Percentiles rank a stretch among this genome's conserved stretches.
phyloP scores from a whole-genome alignment of 2,329 filamentous ascomycete genomes.

The Aschersonia sp. region DNA sequence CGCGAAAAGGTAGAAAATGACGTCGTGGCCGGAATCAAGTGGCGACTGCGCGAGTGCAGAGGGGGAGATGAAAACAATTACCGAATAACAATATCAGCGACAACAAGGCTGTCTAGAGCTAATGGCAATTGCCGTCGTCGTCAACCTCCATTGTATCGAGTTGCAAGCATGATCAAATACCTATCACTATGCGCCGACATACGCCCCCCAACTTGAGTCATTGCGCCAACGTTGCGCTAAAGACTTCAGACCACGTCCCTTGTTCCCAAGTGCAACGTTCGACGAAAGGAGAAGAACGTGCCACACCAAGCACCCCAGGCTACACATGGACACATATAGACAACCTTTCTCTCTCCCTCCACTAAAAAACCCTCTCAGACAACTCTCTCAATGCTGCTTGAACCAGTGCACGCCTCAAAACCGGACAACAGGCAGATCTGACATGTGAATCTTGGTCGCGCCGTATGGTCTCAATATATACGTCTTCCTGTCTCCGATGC shows the following conservation, averaged over 20 bases:
- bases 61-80: not conserved
- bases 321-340: too few species aligned
- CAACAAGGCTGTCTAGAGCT: not conserved
- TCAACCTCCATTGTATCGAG: not conserved
- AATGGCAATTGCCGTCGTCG: not conserved
- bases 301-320: too few species aligned
- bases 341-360: too few species aligned
- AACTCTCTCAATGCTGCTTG: not conserved
- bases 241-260: too few species aligned
- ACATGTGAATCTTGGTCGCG: slow-evolving; percentile 29
- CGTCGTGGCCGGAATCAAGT: not conserved
- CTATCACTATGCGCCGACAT: not conserved
- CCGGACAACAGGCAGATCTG: slow-evolving; percentile 8
- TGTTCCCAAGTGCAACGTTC: too few species aligned
- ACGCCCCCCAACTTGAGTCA: too few species aligned
- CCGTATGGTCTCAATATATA: slow-evolving; percentile 28
- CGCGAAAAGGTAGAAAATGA: slow-evolving; percentile 1
- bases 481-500: slow-evolving; percentile 14
- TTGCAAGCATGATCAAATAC: not conserved
- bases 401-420: not conserved
- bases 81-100: not conserved
- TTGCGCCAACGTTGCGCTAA: too few species aligned
- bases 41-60: not conserved
- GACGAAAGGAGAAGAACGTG: too few species aligned
- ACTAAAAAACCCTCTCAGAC: not conserved